Conservation (phyloP, 2,329 filamentous ascomycete species). For the Sarocladiaceae sp. region DNA sequence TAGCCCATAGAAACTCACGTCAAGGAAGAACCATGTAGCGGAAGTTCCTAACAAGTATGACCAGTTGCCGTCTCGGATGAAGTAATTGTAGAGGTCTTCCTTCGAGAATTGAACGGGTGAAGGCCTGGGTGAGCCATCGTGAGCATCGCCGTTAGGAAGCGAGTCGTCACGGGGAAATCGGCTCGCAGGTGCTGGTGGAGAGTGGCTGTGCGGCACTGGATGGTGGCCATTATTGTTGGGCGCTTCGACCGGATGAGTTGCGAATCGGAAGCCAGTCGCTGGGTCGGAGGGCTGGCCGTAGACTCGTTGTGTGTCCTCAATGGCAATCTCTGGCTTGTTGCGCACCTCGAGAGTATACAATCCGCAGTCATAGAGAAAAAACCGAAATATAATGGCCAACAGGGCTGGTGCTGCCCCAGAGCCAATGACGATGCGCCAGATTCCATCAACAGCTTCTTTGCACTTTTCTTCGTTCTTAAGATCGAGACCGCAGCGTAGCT, state of each 20-base stretch:
- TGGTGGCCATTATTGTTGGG: no score
- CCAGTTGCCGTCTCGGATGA: constrained; percentile 37
- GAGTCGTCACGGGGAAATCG: not conserved
- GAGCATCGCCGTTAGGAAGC: not conserved
- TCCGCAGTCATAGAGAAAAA: constrained; percentile 22
- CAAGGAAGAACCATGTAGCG: constrained; percentile 48
- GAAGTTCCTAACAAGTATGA: constrained; percentile 35
- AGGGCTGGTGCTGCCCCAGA: constrained; percentile 60
- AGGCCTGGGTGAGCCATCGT: constrained; percentile 24
- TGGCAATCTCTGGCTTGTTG: constrained; percentile 37
- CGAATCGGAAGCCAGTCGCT: not conserved
- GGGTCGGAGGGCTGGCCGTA: not conserved
- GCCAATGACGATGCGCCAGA: constrained; percentile 65
- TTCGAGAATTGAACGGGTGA: constrained; percentile 45
- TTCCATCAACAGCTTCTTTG: constrained; percentile 47
- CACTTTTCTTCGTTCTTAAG: constrained; percentile 39
- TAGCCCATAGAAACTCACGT: constrained; percentile 51
- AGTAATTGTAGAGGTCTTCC: constrained; percentile 45
- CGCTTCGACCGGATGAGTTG: not conserved
- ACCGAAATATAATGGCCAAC: constrained; percentile 61
- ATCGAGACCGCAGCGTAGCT: constrained; percentile 28
- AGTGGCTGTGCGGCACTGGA: no score
- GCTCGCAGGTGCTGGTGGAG: not conserved
- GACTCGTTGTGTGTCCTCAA: constrained; percentile 51
- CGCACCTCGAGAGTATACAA: constrained; percentile 5